These are phyloP conservation scores for Pisolithus orientalis DNA, from an alignment of 768 basidiomycete species.

Conservation along the genomic window DNA sequence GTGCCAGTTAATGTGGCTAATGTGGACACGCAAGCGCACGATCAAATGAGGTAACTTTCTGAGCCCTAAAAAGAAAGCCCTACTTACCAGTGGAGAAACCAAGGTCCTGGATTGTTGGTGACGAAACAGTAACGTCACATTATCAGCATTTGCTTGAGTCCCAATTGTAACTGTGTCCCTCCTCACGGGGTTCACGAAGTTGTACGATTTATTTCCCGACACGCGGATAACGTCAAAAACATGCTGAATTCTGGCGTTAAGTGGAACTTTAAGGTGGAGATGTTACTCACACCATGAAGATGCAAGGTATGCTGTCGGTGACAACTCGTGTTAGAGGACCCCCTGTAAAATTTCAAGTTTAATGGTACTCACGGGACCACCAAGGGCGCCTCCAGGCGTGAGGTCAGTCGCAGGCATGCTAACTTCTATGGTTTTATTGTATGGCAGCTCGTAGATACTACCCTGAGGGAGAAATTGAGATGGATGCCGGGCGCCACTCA, in stretches of 20 bases:
- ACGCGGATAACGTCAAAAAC: conserved; percentile 34
- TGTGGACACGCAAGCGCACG: not conserved
- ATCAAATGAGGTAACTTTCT: not conserved
- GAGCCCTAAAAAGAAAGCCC: not conserved
- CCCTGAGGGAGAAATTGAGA: conserved; percentile 10
- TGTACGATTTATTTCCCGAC: conserved; percentile 32
- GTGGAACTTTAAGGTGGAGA: not conserved
- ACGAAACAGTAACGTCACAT: conserved; percentile 52
- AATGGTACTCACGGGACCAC: conserved; percentile 22
- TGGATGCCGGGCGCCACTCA: conserved; percentile 15
- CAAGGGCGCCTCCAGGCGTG: conserved; percentile 18
- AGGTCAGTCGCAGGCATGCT: conserved; percentile 13
- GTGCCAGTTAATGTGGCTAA: conserved; percentile 19
- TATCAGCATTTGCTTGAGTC: conserved; percentile 24
- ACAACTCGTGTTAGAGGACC: not conserved
- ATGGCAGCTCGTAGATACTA: conserved; percentile 11
- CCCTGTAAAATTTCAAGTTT: not conserved
- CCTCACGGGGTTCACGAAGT: conserved; percentile 45
- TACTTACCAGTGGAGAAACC: conserved; percentile 21
- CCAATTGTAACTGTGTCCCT: conserved; percentile 40
- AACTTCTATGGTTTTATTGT: conserved; percentile 11
- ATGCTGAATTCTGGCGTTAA: conserved; percentile 23
- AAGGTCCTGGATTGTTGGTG: conserved; percentile 49
- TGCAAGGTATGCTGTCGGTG: conserved; percentile 15
- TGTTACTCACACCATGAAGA: conserved; percentile 14